Base-by-base conservation (phyloP, 2,329 filamentous ascomycete genomes). In the Peltaster fructicola region DNA sequence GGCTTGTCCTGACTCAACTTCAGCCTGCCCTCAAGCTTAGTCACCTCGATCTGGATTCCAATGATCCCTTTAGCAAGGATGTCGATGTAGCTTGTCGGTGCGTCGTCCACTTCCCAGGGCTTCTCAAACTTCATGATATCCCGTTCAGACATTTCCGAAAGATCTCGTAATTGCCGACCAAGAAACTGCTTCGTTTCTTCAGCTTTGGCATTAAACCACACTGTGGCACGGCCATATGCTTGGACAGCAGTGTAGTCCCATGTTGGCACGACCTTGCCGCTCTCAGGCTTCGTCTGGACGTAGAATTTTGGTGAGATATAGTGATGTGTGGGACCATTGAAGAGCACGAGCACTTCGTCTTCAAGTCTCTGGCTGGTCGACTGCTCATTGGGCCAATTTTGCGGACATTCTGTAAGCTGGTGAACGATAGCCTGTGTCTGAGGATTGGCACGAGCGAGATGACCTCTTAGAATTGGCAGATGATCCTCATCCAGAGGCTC, bases 221-320 rank as follows among this genome's bases (percentile, higher is more conserved):
- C 47, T 0, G 32, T 62, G 1, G 64, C 63, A 2, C 45, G 56
- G 2, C 72, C 72, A 35, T 75, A 75, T 0, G 56, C 66, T 45
- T 77, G 68, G 0, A 61, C 70, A 0, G 71, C 68, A 0, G 66
- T 55, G 37, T 77, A 78, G 44, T 78, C 70, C 73, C 72, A 77
- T 0, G 72, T 78, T 1, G 70, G 70, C 4, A 73, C 72, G 0
- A 75, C 71, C 36, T 77, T 77, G 7, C 61, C 71, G 0, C 62
- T 69, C 0, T 39, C 42, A 0, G 69, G 71, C 41, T 76, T 77
- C 1, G 72, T 75, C 34, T 68, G 58, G 7, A 51, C 56, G 50
- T 76, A 77, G 47, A 75, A 76, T 31, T 73, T 70, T 1, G 72
- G 68, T 0, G 72, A 74, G 4, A 77, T 61, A 36, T 77, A 77